Percentiles rank a stretch among this genome's conserved stretches.
Conservation (phyloP, 2,329 filamentous ascomycete species). For the Venturia asperata region DNA sequence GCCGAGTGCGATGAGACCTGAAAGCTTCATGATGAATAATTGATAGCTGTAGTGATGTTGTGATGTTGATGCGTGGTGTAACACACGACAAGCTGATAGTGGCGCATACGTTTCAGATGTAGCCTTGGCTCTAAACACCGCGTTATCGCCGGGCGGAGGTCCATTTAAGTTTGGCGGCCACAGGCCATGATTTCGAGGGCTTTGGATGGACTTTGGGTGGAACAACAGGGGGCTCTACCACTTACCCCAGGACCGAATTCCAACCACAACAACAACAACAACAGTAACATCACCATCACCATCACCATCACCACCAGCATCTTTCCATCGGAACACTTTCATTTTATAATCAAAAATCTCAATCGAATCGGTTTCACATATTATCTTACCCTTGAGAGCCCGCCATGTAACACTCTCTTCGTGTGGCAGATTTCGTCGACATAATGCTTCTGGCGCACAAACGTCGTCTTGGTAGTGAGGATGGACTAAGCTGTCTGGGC, state of each 20-base stretch:
- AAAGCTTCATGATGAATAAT: conserved; percentile 7
- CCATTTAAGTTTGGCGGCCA: not conserved
- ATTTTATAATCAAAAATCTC: too few relatives aligned
- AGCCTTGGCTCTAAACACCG: not conserved
- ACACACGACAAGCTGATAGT: not conserved
- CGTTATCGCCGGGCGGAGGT: not conserved
- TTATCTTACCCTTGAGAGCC: too few relatives aligned
- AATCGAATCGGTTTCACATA: too few relatives aligned
- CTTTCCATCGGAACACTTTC: too few relatives aligned
- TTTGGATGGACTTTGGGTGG: not conserved
- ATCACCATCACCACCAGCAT: too few relatives aligned
- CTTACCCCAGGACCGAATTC: not conserved
- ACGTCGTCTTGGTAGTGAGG: too few relatives aligned
- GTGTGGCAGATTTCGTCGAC: not conserved
- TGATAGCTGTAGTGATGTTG: not conserved
- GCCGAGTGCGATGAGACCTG: conserved; percentile 4
- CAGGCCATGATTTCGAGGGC: not conserved
- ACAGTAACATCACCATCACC: too few relatives aligned
- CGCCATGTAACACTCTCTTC: not conserved
- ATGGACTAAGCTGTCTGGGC: too few relatives aligned
- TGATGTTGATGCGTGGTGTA: conserved; percentile 2
- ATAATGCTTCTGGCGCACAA: not conserved
- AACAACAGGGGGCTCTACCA: not conserved
- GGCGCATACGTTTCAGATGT: not conserved
- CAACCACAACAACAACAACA: too few relatives aligned